Evolutionary conservation across 1,139 yeast species (phyloP).

Genomic region (Yamadazyma kanchanaburiensis): DNA sequence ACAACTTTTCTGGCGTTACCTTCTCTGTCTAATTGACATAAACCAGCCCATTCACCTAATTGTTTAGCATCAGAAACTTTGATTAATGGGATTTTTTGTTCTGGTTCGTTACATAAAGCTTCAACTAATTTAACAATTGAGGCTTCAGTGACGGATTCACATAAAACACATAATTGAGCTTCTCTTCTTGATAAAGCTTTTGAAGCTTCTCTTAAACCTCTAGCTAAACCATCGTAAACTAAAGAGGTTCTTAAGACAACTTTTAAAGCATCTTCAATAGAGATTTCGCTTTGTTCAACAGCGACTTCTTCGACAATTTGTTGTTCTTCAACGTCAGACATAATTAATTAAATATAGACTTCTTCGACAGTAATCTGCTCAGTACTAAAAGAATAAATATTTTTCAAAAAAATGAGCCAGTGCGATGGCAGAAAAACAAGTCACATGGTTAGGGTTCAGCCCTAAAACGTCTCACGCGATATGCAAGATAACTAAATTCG

Average conservation of each 20-base stretch:
- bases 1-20: conserved; percentile 99
- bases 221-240: conserved; percentile 99
- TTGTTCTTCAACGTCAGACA: conserved; percentile 89
- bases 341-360: conserved; percentile 50
- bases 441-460: no score
- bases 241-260: conserved; percentile 98
- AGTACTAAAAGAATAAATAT: no score
- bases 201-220: conserved; percentile 99
- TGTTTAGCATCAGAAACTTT: conserved; percentile 99
- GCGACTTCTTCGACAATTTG: conserved; percentile 81
- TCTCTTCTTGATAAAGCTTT: conserved; percentile 97
- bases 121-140: conserved; percentile 96
- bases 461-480: no score
- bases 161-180: conserved; percentile 96
- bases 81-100: conserved; percentile 94
- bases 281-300: conserved; percentile 84
- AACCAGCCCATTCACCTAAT: conserved; percentile 99
- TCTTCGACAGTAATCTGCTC: conserved; percentile 91
- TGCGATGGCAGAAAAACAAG: no score
- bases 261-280: conserved; percentile 98
- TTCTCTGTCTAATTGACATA: conserved; percentile 99
- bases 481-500: no score
- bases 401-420: no score
- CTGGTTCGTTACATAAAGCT: conserved; percentile 98
- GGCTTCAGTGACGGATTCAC: conserved; percentile 98